Conservation (phyloP, 805 yeast genomes). For the Geotrichum ghanense region DNA sequence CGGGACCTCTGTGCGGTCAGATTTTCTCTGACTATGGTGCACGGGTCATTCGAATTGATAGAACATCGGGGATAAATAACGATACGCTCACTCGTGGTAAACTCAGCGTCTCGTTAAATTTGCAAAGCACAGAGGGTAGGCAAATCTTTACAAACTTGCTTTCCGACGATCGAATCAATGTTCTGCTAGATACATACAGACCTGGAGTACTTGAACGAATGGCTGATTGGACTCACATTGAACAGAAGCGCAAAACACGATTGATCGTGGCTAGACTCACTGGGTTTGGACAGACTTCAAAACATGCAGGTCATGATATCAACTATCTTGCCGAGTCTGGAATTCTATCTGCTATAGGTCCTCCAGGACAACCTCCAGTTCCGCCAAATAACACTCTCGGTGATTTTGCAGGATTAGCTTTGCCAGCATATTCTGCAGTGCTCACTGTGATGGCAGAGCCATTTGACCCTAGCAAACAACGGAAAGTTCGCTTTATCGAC, state of each 20-base stretch:
- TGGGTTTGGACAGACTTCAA: constrained; percentile 6
- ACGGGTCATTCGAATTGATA: constrained; percentile 10
- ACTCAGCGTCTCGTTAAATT: constrained; percentile 6
- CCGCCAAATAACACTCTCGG: constrained; percentile 12
- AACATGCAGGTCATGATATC: constrained; percentile 9
- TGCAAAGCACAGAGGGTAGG: constrained; percentile 1
- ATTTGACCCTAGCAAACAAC: neutral
- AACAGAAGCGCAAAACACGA: constrained; percentile 6
- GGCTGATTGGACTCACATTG: constrained; percentile 1
- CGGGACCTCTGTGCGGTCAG: constrained; percentile 13
- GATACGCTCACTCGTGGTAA: constrained; percentile 9
- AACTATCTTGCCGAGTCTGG: constrained; percentile 12
- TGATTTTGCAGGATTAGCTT: constrained; percentile 12
- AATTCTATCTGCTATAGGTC: constrained; percentile 9
- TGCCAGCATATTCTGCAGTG: constrained; percentile 11
- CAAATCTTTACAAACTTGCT: neutral
- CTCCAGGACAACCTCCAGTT: constrained; percentile 9
- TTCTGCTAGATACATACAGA: neutral
- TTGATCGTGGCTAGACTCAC: constrained; percentile 7
- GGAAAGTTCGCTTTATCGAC: constrained; percentile 10
- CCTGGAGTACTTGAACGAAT: constrained; percentile 4
- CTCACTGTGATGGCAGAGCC: constrained; percentile 7
- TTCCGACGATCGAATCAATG: neutral
- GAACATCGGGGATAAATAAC: constrained; percentile 4
- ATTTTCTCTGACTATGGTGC: constrained; percentile 12